These are phyloP conservation scores for Reutealis trisperma DNA, from an alignment of 345 rosid species.

Conservation along the genomic window DNA sequence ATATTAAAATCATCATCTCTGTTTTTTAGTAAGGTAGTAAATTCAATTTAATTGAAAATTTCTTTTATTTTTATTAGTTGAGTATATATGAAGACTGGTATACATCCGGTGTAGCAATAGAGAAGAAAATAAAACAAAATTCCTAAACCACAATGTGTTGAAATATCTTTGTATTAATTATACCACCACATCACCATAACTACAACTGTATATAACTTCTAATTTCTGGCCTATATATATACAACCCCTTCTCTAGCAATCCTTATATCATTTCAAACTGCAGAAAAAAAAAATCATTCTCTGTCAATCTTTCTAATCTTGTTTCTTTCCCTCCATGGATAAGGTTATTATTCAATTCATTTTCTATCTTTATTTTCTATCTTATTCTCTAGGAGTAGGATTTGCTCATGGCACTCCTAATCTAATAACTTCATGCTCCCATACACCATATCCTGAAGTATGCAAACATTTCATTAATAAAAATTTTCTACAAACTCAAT, in stretches of 20 bases:
- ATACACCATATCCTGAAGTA: constrained; percentile 58
- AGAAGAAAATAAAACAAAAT: too few relatives aligned
- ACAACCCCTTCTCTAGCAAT: constrained; percentile 10
- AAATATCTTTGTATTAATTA: neutral
- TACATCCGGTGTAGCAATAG: too few relatives aligned
- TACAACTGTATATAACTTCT: neutral
- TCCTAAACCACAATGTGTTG: neutral
- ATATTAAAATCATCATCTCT: too few relatives aligned
- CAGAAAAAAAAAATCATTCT: neutral
- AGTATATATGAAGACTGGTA: too few relatives aligned
- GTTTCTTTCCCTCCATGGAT: constrained; percentile 24
- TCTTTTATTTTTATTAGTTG: too few relatives aligned
- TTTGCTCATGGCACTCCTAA: constrained; percentile 26
- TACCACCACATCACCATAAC: too few relatives aligned
- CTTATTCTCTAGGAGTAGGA: constrained; percentile 13
- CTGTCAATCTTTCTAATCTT: neutral
- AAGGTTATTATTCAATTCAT: constrained; percentile 27
- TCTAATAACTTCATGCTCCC: constrained; percentile 51
- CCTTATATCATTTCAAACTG: constrained; percentile 11
- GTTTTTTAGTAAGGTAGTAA: too few relatives aligned
- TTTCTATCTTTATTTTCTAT: constrained; percentile 18
- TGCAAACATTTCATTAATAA: constrained; percentile 43
- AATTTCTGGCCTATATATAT: constrained; percentile 33
- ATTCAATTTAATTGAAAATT: too few relatives aligned
- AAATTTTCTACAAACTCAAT: constrained; percentile 9